Base-by-base conservation (phyloP, 257 asterid species). In the Plectranthus barbatus region DNA sequence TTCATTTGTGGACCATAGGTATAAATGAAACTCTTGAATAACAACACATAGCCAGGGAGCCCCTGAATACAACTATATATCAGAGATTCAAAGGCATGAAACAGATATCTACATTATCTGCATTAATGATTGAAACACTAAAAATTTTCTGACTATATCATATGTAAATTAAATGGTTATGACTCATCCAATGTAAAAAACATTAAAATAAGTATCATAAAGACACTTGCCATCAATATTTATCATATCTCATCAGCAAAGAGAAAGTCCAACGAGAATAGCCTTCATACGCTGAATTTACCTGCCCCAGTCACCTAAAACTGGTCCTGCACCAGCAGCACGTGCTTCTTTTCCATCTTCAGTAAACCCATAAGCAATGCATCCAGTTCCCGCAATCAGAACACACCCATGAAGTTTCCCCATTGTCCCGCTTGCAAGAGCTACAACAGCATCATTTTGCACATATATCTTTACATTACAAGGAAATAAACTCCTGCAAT, bases 281-380 rank as follows among this genome's bases (percentile, higher is more conserved):
- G 23, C 37, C 37, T 60, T 33, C 20, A 45, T 12, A 48, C 51
- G 61, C 69, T 63, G 66, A 71, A 44, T 68, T 67, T 83, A 92
- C 98, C 98, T 92, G 74, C 98, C 98, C 98, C 97, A 88, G 74
- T 92, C 98, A 71, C 98, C 98, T 70, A 92, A 81, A 46, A 92
- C 83, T 36, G 98, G 97, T 56, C 97, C 98, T 19, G 95, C 99
- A 60, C 99, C 99, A 60, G 99, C 97, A 6, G 99, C 89, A 54
- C 95, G 95, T 59, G 99, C 96, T 75, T 86, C 91, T 67, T 79
- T 82, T 60, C 97, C 99, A 66, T 86, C 97, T 70, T 92, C 95
- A 18, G 95, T 82, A 80, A 80, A 81, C 52, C 99, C 99, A 78
- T 83, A 92, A 64, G 97, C 82, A 79, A 92, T 92, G 78, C 95